These are phyloP conservation scores for Berberis thunbergii DNA, from an alignment of 164 flowering plant species.

Conservation along the genomic window DNA sequence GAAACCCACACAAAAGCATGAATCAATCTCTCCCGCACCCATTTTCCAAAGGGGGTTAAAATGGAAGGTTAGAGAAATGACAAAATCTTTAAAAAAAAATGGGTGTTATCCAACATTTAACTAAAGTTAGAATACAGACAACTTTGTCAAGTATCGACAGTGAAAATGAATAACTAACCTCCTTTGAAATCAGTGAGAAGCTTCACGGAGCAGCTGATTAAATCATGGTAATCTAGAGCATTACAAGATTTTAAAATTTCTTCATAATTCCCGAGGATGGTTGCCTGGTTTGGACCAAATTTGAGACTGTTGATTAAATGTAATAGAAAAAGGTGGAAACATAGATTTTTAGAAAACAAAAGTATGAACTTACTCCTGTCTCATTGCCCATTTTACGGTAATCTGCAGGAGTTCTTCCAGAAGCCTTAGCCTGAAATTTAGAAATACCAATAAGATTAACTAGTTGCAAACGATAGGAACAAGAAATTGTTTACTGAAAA, in stretches of 20 bases:
- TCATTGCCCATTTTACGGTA: constrained; percentile 56
- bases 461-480: too few relatives aligned
- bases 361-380: constrained; percentile 51
- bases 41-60: too few relatives aligned
- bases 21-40: too few relatives aligned
- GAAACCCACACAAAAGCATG: too few relatives aligned
- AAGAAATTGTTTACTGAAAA: too few relatives aligned
- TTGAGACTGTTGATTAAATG: constrained; percentile 9
- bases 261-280: constrained; percentile 54
- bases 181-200: constrained; percentile 67
- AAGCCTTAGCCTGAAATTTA: constrained; percentile 76
- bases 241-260: constrained; percentile 70
- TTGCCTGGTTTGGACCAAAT: constrained; percentile 46
- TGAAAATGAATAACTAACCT: constrained; percentile 35
- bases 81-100: too few relatives aligned
- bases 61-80: too few relatives aligned
- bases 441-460: not conserved
- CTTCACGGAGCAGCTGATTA: constrained; percentile 73
- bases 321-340: constrained; percentile 2
- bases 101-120: too few relatives aligned
- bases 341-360: constrained; percentile 6
- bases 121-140: not conserved
- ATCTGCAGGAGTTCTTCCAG: constrained; percentile 66
- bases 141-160: not conserved
- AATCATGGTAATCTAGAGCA: constrained; percentile 94